phyloP scores from a whole-genome alignment of 2,329 filamentous ascomycete genomes.

The Chalara sp. region DNA sequence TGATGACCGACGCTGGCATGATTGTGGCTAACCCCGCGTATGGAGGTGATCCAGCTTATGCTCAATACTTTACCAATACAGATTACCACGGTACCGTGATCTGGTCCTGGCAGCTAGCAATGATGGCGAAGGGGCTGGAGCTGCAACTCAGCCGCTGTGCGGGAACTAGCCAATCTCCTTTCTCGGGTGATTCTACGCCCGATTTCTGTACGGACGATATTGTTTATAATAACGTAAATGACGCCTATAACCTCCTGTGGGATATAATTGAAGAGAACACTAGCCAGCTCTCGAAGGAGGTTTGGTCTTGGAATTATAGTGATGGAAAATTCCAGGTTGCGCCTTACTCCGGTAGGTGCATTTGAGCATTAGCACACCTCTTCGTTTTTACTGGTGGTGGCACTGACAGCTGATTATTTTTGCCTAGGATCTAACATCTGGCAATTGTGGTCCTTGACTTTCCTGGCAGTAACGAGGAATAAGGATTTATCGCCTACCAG shows the following conservation, averaged over 20 bases:
- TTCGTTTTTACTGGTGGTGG: too few relatives aligned
- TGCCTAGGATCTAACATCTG: too few relatives aligned
- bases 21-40: constrained; percentile 57
- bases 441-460: too few relatives aligned
- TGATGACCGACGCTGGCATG: constrained; percentile 48
- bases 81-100: constrained; percentile 59
- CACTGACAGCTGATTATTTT: too few relatives aligned
- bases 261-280: constrained; percentile 51
- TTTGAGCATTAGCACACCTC: too few relatives aligned
- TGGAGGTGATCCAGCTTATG: constrained; percentile 38
- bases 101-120: constrained; percentile 58
- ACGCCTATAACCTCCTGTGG: constrained; percentile 55
- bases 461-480: too few relatives aligned
- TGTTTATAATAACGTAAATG: constrained; percentile 38
- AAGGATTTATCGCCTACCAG: too few relatives aligned
- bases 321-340: neutral
- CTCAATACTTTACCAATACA: constrained; percentile 45
- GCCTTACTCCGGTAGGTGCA: too few relatives aligned
- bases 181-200: constrained; percentile 20
- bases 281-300: constrained; percentile 45
- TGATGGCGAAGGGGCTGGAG: constrained; percentile 56
- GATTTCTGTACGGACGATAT: constrained; percentile 42
- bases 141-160: constrained; percentile 48
- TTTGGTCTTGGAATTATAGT: constrained; percentile 56
- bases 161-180: neutral